A percentile compares a stretch with the other conserved stretches of the same genome.
These are phyloP conservation scores for Elongisporangium undulatum DNA, from an alignment of 352 stramenopile genomes.

Conservation along the genomic window DNA sequence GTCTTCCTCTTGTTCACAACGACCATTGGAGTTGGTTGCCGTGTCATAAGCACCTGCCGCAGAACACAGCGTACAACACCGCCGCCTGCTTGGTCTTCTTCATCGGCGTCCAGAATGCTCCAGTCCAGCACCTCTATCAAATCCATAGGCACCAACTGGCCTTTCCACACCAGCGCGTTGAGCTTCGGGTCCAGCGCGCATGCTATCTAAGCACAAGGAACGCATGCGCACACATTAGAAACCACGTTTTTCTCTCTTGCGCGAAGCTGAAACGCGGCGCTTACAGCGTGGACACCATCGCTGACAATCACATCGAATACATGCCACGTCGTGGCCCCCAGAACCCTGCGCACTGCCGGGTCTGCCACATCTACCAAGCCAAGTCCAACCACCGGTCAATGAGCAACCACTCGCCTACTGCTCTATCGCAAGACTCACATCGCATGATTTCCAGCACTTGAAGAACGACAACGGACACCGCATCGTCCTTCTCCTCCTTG, in stretches of 20 bases:
- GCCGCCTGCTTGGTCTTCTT: conserved; percentile 2
- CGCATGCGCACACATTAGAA: background rate
- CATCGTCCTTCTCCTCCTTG: background rate
- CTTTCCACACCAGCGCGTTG: conserved; percentile 37
- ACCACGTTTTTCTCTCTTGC: background rate
- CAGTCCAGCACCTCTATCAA: conserved; percentile 28
- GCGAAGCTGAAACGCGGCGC: background rate
- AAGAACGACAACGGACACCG: conserved; percentile 24
- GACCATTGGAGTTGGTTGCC: background rate
- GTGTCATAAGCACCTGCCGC: background rate
- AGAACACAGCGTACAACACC: background rate
- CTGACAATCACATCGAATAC: conserved; percentile 66
- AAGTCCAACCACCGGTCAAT: background rate
- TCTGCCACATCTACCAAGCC: conserved; percentile 38
- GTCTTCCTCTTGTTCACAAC: background rate
- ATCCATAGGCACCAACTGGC: conserved; percentile 19
- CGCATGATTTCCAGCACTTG: conserved; percentile 55
- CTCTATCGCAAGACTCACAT: conserved; percentile 27
- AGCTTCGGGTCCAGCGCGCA: conserved; percentile 29
- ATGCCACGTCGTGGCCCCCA: conserved; percentile 21
- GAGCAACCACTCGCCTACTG: background rate
- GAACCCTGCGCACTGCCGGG: conserved; percentile 26
- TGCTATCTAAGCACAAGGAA: conserved; percentile 22
- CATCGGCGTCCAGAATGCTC: conserved; percentile 3
- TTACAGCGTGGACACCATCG: conserved; percentile 41